A percentile compares a stretch with the other conserved stretches of the same genome.
phyloP scores from a whole-genome alignment of 2,329 filamentous ascomycete species.

The Botrytis deweyae region DNA sequence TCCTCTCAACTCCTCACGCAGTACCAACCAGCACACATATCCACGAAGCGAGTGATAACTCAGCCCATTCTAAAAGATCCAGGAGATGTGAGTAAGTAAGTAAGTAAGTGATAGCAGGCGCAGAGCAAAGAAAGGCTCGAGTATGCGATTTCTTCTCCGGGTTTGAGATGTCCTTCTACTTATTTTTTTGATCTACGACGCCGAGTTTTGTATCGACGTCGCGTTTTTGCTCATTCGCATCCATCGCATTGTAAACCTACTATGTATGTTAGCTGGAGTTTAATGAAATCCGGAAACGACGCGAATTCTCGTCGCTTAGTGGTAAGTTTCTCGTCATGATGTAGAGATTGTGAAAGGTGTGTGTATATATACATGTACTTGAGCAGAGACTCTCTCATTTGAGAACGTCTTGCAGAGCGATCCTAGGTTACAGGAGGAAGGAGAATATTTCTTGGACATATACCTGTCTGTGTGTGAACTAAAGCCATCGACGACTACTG shows the following conservation, averaged over 20 bases:
- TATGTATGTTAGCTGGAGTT: not conserved
- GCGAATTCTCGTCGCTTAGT: not conserved
- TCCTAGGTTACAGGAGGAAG: not conserved
- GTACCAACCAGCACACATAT: not conserved
- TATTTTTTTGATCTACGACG: accelerated
- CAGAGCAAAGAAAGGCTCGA: not conserved
- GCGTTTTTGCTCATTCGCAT: not conserved
- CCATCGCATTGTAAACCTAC: not conserved
- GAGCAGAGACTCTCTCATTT: not conserved
- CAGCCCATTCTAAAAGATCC: not conserved
- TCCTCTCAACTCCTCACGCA: not conserved
- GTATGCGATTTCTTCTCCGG: not conserved
- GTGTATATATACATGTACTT: not conserved
- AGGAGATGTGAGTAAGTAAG: not conserved
- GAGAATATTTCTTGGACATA: not conserved
- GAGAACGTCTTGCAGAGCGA: not conserved
- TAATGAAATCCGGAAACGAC: not conserved
- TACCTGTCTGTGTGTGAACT: too few relatives aligned
- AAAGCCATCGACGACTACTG: too few relatives aligned
- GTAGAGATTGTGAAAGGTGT: not conserved
- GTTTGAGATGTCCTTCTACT: not conserved
- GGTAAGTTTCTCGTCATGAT: not conserved
- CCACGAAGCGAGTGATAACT: not conserved
- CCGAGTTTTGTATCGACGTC: not conserved
- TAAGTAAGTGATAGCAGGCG: not conserved